Percentiles rank a stretch among this genome's conserved stretches.
phyloP scores from a whole-genome alignment of 2,329 filamentous ascomycete genomes.

The Huntiella moniliformis region DNA sequence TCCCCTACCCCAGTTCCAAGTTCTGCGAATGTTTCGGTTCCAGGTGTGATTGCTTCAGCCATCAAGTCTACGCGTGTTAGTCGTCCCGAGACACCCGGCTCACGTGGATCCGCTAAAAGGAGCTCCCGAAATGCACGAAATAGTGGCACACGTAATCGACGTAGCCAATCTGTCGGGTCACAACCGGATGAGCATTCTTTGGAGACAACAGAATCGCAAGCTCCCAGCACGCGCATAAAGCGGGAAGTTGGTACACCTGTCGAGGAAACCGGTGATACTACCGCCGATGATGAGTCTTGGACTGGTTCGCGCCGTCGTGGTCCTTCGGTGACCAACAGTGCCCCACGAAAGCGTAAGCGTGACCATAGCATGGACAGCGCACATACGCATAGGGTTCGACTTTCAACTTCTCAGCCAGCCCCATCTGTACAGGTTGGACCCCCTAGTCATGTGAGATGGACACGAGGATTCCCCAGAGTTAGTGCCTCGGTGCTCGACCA shows the following conservation, averaged over 20 bases:
- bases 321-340: constrained; percentile 22
- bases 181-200: constrained; percentile 29
- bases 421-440: constrained; percentile 21
- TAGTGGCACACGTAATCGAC: constrained; percentile 16
- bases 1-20: neutral
- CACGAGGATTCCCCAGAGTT: constrained; percentile 56
- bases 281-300: constrained; percentile 29
- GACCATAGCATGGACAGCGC: constrained; percentile 28
- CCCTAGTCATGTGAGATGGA: constrained; percentile 53
- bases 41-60: constrained; percentile 12
- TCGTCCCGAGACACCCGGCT: constrained; percentile 10
- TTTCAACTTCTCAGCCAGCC: constrained; percentile 20
- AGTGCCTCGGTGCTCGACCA: constrained; percentile 56
- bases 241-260: constrained; percentile 39
- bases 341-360: constrained; percentile 37
- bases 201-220: constrained; percentile 21
- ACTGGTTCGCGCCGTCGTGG: constrained; percentile 21
- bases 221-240: constrained; percentile 29
- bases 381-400: constrained; percentile 19
- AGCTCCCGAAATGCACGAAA: constrained; percentile 5
- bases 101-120: constrained; percentile 6
- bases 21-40: constrained; percentile 12
- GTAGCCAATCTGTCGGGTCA: constrained; percentile 28
- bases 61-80: constrained; percentile 7
- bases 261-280: constrained; percentile 37